Evolutionary conservation across 441 rosid species (phyloP), one percentile per base, ranked within the genome.

Genomic region (Melastoma candidum): DNA sequence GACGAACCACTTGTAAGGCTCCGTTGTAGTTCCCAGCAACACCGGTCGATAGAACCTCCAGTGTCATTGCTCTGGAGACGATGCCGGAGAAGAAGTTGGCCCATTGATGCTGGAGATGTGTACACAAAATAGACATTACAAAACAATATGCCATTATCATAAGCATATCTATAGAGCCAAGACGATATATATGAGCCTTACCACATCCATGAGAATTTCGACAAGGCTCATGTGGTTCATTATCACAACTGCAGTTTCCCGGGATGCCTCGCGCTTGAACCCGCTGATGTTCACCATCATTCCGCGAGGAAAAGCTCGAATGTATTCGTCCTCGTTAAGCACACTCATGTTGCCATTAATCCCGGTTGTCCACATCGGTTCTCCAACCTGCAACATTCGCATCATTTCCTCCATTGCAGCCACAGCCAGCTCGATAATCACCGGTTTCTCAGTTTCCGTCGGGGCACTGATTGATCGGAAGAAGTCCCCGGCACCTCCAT

Each of bases 391-490:
- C 57, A 77, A 76, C 97, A 84, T 83, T 63, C 70, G 69, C 29
- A 84, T 46, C 0, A 93, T 61, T 66, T 93, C 99, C 57, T 87
- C 88, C 99, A 93, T 89, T 10, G 99, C 97, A 4, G 79, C 78
- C 49, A 81, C 80, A 0, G 96, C 99, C 8, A 93, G 83, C 71
- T 84, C 89, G 1, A 93, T 68, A 22, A 93, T 68, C 68, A 77
- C 53, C 0, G 89, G 88, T 65, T 81, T 89, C 52, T 81, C 92
- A 1, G 78, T 79, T 53, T 84, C 93, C 0, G 65, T 69, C 0
- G 92, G 87, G 3, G 74, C 77, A 10, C 77, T 41, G 26, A 85
- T 69, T 5, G 95, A 81, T 62, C 85, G 70, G 36, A 92, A 68
- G 47, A 88, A 74, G 73, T 85, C 98, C 6, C 81, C 84, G 2